phyloP scores from a whole-genome alignment of 768 basidiomycete genomes.

The Pleurotus platypus region DNA sequence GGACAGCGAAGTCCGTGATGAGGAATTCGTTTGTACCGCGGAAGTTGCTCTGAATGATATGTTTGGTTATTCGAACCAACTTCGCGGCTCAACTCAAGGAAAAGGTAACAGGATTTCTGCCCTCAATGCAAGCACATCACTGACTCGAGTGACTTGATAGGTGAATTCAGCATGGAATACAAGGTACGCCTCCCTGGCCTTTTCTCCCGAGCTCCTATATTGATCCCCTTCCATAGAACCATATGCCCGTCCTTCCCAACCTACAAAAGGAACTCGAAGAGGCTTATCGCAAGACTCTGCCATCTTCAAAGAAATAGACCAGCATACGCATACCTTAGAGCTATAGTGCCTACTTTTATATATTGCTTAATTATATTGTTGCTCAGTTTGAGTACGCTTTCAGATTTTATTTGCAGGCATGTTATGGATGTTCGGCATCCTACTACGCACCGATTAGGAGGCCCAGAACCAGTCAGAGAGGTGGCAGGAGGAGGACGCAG shows the following conservation, averaged over 20 bases:
- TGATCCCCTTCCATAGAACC: slow-evolving; percentile 41
- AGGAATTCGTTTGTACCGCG: slow-evolving; percentile 89
- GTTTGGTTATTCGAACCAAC: slow-evolving; percentile 94
- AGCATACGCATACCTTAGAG: not conserved
- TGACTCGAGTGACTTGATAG: slow-evolving; percentile 18
- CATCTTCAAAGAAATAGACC: slow-evolving; percentile 65
- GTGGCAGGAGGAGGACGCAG: no score
- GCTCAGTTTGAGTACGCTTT: not conserved
- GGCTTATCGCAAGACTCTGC: slow-evolving; percentile 76
- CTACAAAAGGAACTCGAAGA: slow-evolving; percentile 88
- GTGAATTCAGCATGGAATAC: slow-evolving; percentile 79
- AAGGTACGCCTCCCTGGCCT: slow-evolving; percentile 45
- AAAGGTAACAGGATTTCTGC: slow-evolving; percentile 48
- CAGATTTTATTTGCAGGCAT: not conserved
- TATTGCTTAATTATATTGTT: slow-evolving; percentile 5
- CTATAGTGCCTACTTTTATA: not conserved
- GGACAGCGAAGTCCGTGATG: slow-evolving; percentile 94
- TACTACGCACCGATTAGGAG: no score
- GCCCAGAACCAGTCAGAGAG: no score
- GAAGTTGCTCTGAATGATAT: slow-evolving; percentile 97
- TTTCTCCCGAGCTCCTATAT: not conserved
- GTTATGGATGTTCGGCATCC: no score
- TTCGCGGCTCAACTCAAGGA: slow-evolving; percentile 93
- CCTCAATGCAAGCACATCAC: not conserved
- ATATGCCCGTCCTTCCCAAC: slow-evolving; percentile 80